Conservation (phyloP, 2,329 filamentous ascomycete species). For the Decorospora gaudefroyi region DNA sequence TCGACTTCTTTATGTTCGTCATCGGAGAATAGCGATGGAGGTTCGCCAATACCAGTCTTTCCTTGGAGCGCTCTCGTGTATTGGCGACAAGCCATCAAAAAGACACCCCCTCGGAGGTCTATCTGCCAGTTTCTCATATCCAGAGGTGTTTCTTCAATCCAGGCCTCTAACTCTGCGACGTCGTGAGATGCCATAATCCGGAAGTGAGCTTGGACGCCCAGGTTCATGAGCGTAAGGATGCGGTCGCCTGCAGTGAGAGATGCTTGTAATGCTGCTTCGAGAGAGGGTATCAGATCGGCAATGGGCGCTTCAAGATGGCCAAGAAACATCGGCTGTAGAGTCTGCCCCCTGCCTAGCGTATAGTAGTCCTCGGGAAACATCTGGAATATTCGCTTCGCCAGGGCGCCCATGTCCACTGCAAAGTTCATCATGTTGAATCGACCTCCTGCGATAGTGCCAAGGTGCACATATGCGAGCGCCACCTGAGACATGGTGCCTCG, state of each 20-base stretch:
- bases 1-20: slow-evolving; percentile 64
- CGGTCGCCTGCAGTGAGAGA: slow-evolving; percentile 70
- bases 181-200: slow-evolving; percentile 73
- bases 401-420: slow-evolving; percentile 66
- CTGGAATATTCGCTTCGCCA: slow-evolving; percentile 67
- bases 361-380: slow-evolving; percentile 60
- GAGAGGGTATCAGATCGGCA: slow-evolving; percentile 59
- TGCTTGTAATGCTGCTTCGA: slow-evolving; percentile 68
- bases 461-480: slow-evolving; percentile 68
- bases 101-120: slow-evolving; percentile 71
- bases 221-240: slow-evolving; percentile 71
- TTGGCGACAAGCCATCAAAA: slow-evolving; percentile 69
- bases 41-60: slow-evolving; percentile 63
- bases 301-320: slow-evolving; percentile 71
- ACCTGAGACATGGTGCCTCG: slow-evolving; percentile 70
- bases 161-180: slow-evolving; percentile 69
- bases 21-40: slow-evolving; percentile 67
- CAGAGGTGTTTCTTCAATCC: slow-evolving; percentile 71
- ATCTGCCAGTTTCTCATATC: slow-evolving; percentile 73
- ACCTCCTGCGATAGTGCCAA: slow-evolving; percentile 68
- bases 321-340: slow-evolving; percentile 70
- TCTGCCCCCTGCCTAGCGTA: slow-evolving; percentile 69
- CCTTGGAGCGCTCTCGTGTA: slow-evolving; percentile 72
- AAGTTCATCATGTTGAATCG: slow-evolving; percentile 73
- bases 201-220: slow-evolving; percentile 68